These are phyloP conservation scores for Sporothrix humicola DNA, from an alignment of 2,329 filamentous ascomycete genomes.

Conservation along the genomic window DNA sequence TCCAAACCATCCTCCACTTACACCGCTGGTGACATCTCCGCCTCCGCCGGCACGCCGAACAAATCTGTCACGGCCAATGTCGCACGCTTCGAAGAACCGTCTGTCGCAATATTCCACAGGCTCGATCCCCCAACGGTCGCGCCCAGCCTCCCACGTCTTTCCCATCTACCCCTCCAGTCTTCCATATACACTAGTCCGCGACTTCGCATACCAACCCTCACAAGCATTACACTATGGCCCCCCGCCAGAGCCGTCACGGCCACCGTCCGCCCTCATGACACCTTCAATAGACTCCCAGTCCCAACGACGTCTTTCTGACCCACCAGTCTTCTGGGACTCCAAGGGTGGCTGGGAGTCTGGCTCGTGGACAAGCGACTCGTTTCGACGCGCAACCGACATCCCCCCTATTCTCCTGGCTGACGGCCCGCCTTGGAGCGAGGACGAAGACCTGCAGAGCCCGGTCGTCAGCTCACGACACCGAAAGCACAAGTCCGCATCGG, in stretches of 20 bases:
- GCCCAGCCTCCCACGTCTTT: slow-evolving; percentile 80
- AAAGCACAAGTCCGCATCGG: slow-evolving; percentile 77
- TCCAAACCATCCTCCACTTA: slow-evolving; percentile 60
- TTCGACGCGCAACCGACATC: slow-evolving; percentile 71
- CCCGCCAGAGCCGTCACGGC: slow-evolving; percentile 72
- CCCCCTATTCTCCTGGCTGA: slow-evolving; percentile 84
- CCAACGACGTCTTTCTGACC: slow-evolving; percentile 78
- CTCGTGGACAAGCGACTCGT: slow-evolving; percentile 58
- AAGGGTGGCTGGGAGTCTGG: slow-evolving; percentile 62
- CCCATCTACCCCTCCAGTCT: slow-evolving; percentile 85
- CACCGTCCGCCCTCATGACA: slow-evolving; percentile 81
- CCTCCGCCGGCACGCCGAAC: slow-evolving; percentile 57
- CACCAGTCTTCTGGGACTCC: slow-evolving; percentile 75
- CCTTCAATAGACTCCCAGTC: slow-evolving; percentile 72
- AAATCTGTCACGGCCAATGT: slow-evolving; percentile 69
- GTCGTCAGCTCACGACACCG: slow-evolving; percentile 84
- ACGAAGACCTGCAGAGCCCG: slow-evolving; percentile 91
- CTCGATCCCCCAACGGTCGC: slow-evolving; percentile 72
- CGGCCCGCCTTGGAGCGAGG: slow-evolving; percentile 91
- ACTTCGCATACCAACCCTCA: slow-evolving; percentile 86
- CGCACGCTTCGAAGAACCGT: slow-evolving; percentile 79
- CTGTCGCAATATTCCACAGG: slow-evolving; percentile 82
- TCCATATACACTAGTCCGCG: slow-evolving; percentile 86
- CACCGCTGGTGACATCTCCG: slow-evolving; percentile 64
- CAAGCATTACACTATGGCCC: slow-evolving; percentile 95